Conservation (phyloP, 2,329 filamentous ascomycete species). For the Herpotrichia juniperi region DNA sequence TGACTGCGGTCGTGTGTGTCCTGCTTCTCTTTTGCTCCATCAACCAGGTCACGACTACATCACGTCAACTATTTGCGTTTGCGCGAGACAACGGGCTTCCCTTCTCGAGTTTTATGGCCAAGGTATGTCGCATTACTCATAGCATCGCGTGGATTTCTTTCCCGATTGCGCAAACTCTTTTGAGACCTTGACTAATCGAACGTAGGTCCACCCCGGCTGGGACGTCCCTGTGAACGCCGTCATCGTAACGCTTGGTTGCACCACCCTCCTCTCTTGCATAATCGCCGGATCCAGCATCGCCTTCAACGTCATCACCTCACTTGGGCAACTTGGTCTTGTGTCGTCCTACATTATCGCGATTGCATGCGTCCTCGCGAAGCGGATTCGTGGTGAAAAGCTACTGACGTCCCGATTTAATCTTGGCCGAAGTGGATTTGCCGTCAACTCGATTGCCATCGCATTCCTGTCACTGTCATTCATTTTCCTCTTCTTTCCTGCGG, state of each 20-base stretch:
- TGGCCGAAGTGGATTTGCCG: background rate
- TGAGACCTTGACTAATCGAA: too few relatives aligned
- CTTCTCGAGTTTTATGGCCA: background rate
- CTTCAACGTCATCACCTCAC: conserved; percentile 3
- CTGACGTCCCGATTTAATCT: background rate
- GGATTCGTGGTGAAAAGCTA: conserved; percentile 6
- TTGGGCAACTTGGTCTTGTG: background rate
- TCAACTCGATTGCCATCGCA: background rate
- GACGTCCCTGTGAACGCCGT: conserved; percentile 5
- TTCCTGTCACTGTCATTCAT: background rate
- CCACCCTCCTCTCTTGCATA: background rate
- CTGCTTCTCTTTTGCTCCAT: background rate
- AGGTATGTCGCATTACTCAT: background rate
- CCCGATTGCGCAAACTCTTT: background rate
- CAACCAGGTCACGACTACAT: background rate
- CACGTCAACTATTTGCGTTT: conserved; percentile 4
- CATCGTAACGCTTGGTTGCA: background rate
- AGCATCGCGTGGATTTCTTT: background rate
- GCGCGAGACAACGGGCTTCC: conserved; percentile 5
- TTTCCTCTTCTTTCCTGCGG: conserved; percentile 53
- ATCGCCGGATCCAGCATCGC: background rate
- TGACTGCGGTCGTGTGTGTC: background rate
- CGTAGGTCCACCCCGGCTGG: background rate
- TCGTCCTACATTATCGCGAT: conserved; percentile 1
- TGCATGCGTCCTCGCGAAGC: background rate